Conservation (phyloP, 495 filamentous ascomycete species). For the Xylaria flabelliformis region DNA sequence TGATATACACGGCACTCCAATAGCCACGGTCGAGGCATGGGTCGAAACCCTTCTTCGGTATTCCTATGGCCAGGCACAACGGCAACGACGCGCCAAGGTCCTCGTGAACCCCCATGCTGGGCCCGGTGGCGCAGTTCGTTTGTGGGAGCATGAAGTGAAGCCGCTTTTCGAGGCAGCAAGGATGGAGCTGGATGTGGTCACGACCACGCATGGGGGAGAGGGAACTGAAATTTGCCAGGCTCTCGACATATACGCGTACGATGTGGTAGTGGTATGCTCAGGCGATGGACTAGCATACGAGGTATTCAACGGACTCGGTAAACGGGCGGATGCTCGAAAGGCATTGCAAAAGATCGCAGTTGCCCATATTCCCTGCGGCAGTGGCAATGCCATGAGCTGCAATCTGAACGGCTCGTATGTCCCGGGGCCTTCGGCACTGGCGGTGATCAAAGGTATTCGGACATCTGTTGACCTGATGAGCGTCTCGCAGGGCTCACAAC, state of each 20-base stretch:
- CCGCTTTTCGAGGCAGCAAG: slow-evolving; percentile 84
- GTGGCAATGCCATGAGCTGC: slow-evolving; percentile 91
- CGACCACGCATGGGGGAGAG: slow-evolving; percentile 75
- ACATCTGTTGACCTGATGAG: slow-evolving; percentile 86
- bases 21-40: slow-evolving; percentile 62
- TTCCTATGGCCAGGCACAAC: slow-evolving; percentile 72
- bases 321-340: slow-evolving; percentile 72
- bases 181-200: slow-evolving; percentile 77
- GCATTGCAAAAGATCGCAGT: slow-evolving; percentile 84
- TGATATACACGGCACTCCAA: slow-evolving; percentile 47
- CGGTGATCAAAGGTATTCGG: slow-evolving; percentile 81
- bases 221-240: slow-evolving; percentile 78
- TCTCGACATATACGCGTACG: slow-evolving; percentile 79
- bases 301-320: slow-evolving; percentile 90
- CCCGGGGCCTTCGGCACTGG: slow-evolving; percentile 76
- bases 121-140: slow-evolving; percentile 74
- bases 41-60: slow-evolving; percentile 65
- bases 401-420: slow-evolving; percentile 85
- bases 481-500: slow-evolving; percentile 76
- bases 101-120: slow-evolving; percentile 92
- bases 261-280: slow-evolving; percentile 87
- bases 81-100: slow-evolving; percentile 79
- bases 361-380: slow-evolving; percentile 88
- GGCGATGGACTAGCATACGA: slow-evolving; percentile 93
- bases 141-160: slow-evolving; percentile 77